Evolutionary conservation across 176 grass and related monocot species (phyloP).

Genomic region (Neostapfia colusana): DNA sequence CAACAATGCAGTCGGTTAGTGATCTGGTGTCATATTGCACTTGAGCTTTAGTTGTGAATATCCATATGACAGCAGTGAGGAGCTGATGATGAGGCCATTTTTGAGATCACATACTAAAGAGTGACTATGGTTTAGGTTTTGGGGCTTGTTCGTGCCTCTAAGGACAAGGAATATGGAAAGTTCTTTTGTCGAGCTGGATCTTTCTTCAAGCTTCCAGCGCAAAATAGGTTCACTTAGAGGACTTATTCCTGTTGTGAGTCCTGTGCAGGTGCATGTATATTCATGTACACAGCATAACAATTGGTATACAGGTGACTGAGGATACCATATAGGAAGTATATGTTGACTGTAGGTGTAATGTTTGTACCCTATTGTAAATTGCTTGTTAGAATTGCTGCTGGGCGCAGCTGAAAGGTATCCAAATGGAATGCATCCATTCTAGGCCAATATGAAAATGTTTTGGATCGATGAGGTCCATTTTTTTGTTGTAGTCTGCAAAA

Average conservation of each 20-base stretch:
- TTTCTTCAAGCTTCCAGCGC: too few relatives aligned
- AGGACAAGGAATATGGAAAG: too few relatives aligned
- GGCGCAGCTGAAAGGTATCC: slow-evolving; percentile 11
- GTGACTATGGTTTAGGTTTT: too few relatives aligned
- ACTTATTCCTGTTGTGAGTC: slow-evolving; percentile 20
- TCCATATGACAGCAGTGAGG: slow-evolving; percentile 30
- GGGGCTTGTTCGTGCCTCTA: too few relatives aligned
- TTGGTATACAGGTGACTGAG: slow-evolving; percentile 41
- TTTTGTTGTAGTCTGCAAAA: slow-evolving; percentile 34
- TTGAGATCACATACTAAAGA: too few relatives aligned
- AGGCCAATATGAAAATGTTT: slow-evolving; percentile 23
- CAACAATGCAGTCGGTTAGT: slow-evolving; percentile 33
- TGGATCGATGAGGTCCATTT: slow-evolving; percentile 26
- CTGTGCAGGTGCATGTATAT: slow-evolving; percentile 49
- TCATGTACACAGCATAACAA: slow-evolving; percentile 49
- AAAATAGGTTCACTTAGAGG: too few relatives aligned
- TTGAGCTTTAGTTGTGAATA: slow-evolving; percentile 22
- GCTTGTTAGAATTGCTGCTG: slow-evolving; percentile 35
- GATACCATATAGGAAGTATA: slow-evolving; percentile 34
- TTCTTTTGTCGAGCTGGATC: too few relatives aligned
- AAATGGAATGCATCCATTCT: slow-evolving; percentile 25
- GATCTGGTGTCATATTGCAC: background rate
- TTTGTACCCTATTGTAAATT: slow-evolving; percentile 40
- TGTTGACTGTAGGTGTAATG: slow-evolving; percentile 44
- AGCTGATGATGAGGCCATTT: background rate